These are phyloP conservation scores for Phellopilus nigrolimitatus DNA, from an alignment of 1,284 basidiomycete species.

Conservation along the genomic window DNA sequence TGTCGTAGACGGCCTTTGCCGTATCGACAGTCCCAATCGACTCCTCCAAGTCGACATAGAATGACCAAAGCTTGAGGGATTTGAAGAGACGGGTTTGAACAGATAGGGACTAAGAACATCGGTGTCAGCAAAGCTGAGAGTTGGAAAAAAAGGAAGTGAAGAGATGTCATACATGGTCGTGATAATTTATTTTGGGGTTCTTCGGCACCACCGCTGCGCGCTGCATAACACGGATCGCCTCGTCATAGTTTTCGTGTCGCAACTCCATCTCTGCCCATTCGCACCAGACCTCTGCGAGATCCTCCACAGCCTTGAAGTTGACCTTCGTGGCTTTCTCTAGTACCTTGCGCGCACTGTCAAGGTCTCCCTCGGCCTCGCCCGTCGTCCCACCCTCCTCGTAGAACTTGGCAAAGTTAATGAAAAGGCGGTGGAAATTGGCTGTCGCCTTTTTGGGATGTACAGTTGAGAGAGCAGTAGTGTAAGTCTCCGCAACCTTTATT, in stretches of 20 bases:
- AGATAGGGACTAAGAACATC: conserved; percentile 76
- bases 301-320: conserved; percentile 94
- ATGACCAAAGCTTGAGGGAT: conserved; percentile 97
- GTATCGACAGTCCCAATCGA: conserved; percentile 92
- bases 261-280: conserved; percentile 99
- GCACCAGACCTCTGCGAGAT: conserved; percentile 98
- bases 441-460: conserved; percentile 89
- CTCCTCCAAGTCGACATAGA: conserved; percentile 97
- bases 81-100: conserved; percentile 94
- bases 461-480: conserved; percentile 84
- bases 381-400: conserved; percentile 92
- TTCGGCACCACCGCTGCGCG: conserved; percentile 89
- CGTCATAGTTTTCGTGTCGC: conserved; percentile 95
- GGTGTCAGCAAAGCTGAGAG: background rate
- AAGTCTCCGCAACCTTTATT: conserved; percentile 82
- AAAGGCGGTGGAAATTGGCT: conserved; percentile 86
- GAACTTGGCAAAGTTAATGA: conserved; percentile 94
- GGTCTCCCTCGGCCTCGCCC: conserved; percentile 73
- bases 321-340: conserved; percentile 90
- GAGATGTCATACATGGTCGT: conserved; percentile 76
- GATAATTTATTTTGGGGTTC: conserved; percentile 88
- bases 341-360: conserved; percentile 86
- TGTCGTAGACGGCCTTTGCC: conserved; percentile 92
- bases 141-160: conserved; percentile 19
- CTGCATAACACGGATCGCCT: conserved; percentile 92